These are phyloP conservation scores for Diaporthe velutina DNA, from an alignment of 2,329 filamentous ascomycete species.

Conservation along the genomic window DNA sequence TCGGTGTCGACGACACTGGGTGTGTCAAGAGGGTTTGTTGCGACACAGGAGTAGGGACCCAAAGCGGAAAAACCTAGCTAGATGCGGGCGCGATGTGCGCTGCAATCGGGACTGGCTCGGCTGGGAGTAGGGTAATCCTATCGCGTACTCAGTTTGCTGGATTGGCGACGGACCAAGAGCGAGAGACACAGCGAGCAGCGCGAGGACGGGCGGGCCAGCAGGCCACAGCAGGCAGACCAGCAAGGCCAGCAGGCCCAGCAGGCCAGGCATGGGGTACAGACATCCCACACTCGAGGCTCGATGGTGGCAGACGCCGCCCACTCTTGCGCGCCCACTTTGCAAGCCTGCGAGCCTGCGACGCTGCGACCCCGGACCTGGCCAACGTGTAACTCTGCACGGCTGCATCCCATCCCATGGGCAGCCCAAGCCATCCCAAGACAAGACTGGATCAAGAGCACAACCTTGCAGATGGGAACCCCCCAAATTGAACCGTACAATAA, in stretches of 20 bases:
- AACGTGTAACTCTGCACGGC: slow-evolving; percentile 30
- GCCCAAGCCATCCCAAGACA: slow-evolving; percentile 25
- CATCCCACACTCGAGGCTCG: slow-evolving; percentile 11
- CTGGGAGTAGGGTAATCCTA: slow-evolving; percentile 30
- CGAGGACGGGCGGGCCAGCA: slow-evolving; percentile 18
- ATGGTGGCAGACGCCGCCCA: slow-evolving; percentile 10
- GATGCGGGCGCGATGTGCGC: slow-evolving; percentile 26
- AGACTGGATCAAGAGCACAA: slow-evolving; percentile 26
- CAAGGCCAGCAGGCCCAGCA: neutral
- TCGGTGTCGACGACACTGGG: slow-evolving; percentile 23
- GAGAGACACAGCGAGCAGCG: slow-evolving; percentile 31
- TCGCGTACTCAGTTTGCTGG: slow-evolving; percentile 36
- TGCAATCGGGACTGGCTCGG: slow-evolving; percentile 31
- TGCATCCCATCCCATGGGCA: slow-evolving; percentile 21
- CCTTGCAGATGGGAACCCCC: slow-evolving; percentile 18
- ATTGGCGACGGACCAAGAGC: slow-evolving; percentile 33
- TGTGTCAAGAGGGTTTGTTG: slow-evolving; percentile 22
- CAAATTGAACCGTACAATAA: neutral
- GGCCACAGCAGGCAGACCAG: slow-evolving; percentile 1
- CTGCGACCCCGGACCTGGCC: slow-evolving; percentile 29
- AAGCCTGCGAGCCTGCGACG: slow-evolving; percentile 11
- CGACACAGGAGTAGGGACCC: slow-evolving; percentile 5
- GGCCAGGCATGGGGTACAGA: neutral
- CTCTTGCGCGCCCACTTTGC: neutral
- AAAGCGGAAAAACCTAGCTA: neutral